Evolutionary conservation across 495 filamentous ascomycete genomes (phyloP).

Genomic region (Usnea hakonensis): DNA sequence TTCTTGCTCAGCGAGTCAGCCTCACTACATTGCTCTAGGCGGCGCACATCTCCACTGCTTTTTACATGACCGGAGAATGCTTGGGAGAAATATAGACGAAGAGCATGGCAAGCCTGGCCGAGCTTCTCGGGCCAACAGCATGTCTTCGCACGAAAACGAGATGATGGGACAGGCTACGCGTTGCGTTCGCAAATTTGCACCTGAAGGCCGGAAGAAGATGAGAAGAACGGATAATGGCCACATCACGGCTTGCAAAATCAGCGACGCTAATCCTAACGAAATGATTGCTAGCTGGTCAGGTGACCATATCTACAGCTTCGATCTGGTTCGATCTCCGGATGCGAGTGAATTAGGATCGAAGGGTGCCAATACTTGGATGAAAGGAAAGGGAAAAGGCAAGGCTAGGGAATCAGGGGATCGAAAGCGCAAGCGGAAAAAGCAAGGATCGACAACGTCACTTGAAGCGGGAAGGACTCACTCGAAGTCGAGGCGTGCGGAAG

Average conservation of each 20-base stretch:
- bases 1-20: conserved; percentile 63
- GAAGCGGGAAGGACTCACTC: conserved; percentile 38
- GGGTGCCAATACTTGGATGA: conserved; percentile 17
- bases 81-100: conserved; percentile 49
- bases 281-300: conserved; percentile 71
- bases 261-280: conserved; percentile 67
- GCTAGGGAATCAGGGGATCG: conserved; percentile 36
- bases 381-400: conserved; percentile 25
- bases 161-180: conserved; percentile 54
- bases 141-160: conserved; percentile 43
- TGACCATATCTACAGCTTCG: conserved; percentile 67
- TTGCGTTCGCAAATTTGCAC: conserved; percentile 65
- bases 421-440: conserved; percentile 52
- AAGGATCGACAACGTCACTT: conserved; percentile 37
- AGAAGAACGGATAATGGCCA: conserved; percentile 50
- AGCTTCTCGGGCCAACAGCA: conserved; percentile 31
- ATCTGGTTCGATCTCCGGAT: conserved; percentile 57
- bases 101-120: conserved; percentile 45
- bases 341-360: conserved; percentile 34
- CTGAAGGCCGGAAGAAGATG: conserved; percentile 49
- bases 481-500: conserved; percentile 34
- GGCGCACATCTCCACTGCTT: conserved; percentile 68
- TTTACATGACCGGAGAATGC: conserved; percentile 68
- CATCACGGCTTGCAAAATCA: conserved; percentile 74
- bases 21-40: conserved; percentile 69